These are phyloP conservation scores for Caulochytrium protostelioides DNA, from an alignment of 371 early-diverging fungal genomes.

Conservation along the genomic window DNA sequence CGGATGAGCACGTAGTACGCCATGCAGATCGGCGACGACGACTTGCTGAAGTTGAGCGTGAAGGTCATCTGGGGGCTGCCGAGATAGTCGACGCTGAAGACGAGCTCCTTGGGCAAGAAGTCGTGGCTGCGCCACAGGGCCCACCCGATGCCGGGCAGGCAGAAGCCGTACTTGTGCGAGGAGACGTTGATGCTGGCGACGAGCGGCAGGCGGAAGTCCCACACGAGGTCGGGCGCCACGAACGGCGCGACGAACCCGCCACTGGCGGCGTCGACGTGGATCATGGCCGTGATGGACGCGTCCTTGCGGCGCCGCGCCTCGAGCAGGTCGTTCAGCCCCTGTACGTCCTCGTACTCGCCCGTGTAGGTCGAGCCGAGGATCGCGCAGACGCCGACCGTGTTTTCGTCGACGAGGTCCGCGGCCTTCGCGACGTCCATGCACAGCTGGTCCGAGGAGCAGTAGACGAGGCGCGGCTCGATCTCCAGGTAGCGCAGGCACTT, in stretches of 20 bases:
- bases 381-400: slow-evolving; percentile 48
- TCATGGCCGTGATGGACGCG: too few relatives aligned
- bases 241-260: slow-evolving; percentile 65
- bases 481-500: slow-evolving; percentile 48
- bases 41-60: slow-evolving; percentile 46
- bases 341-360: slow-evolving; percentile 54
- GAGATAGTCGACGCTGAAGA: slow-evolving; percentile 45
- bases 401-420: slow-evolving; percentile 38
- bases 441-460: slow-evolving; percentile 22
- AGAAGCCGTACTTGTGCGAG: slow-evolving; percentile 56
- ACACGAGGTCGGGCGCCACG: slow-evolving; percentile 39
- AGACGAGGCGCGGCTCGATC: slow-evolving; percentile 38
- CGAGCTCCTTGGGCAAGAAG: slow-evolving; percentile 36
- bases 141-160: slow-evolving; percentile 53
- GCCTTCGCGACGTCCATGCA: slow-evolving; percentile 30
- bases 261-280: slow-evolving; percentile 57
- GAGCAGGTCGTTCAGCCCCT: slow-evolving; percentile 32
- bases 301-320: slow-evolving; percentile 28
- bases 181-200: slow-evolving; percentile 46
- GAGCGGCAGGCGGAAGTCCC: slow-evolving; percentile 45
- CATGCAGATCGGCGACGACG: slow-evolving; percentile 38
- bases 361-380: slow-evolving; percentile 59
- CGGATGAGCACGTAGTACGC: slow-evolving; percentile 55
- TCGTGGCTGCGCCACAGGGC: slow-evolving; percentile 36
- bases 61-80: slow-evolving; percentile 39